Base-by-base conservation (phyloP, 1,139 yeast genomes). In the Geotrichum citri-aurantii region DNA sequence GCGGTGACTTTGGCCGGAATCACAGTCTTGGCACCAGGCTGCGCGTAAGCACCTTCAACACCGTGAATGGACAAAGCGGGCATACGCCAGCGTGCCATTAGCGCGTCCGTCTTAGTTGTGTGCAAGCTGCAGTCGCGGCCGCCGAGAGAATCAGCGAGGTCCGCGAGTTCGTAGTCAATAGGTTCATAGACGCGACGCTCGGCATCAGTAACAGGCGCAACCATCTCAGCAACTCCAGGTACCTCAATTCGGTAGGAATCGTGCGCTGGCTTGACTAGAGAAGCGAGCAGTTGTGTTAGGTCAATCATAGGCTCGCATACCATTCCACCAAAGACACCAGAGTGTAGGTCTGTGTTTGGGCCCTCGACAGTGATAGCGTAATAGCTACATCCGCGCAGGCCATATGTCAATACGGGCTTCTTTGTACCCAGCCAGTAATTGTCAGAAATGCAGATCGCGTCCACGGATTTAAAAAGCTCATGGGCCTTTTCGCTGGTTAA, bases 391-490 rank as follows among this genome's bases (percentile, higher is more conserved):
- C 99, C 99, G 75, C 99, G 86, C 68, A 93, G 84, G 54, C 99
- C 99, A 74, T 95, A 95, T 48, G 99, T 95, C 71, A 95, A 82
- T 3, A 90, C 98, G 19, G 99, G 99, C 73, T 93, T 92, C 66
- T 84, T 84, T 62, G 98, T 92, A 64, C 99, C 99, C 63, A 95
- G 81, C 99, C 99, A 95, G 77, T 95, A 95, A 78, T 95, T 95
- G 76, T 95, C 99, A 59, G 95, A 85, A 67, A 95, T 95, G 73
- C 98, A 91, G 58, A 92, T 97, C 52, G 96, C 92, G 70, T 92
- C 96, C 57, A 91, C 96, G 50, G 82, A 85, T 71, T 86, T 84
- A 78, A 93, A 93, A 75, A 90, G 92, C 52, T 75, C 72, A 54
- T 80, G 73, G 17, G 44, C 44, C 59, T 96, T 93, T 77, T 95